Conservation (phyloP, 768 basidiomycete species). For the Pleurotus tuber-regium region DNA sequence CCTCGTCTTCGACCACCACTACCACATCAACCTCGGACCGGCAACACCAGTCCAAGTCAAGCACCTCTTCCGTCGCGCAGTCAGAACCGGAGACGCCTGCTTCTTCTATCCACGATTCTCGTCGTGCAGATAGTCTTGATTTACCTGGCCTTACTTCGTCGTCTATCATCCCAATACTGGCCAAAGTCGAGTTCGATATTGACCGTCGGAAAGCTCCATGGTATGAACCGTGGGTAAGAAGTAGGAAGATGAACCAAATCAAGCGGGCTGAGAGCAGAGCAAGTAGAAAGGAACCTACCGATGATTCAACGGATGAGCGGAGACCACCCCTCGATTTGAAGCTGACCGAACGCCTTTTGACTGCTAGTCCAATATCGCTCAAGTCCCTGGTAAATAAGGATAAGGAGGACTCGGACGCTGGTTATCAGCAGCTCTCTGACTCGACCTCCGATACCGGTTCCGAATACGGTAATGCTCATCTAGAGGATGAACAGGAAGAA, state of each 20-base stretch:
- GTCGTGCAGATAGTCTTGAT: constrained; percentile 49
- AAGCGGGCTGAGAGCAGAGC: constrained; percentile 50
- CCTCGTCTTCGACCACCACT: constrained; percentile 40
- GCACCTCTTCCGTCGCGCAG: constrained; percentile 41
- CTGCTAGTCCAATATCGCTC: constrained; percentile 28
- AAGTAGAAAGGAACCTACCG: constrained; percentile 22
- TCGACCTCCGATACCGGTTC: constrained; percentile 12
- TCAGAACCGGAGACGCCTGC: constrained; percentile 54
- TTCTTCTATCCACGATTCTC: constrained; percentile 40
- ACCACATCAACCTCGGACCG: constrained; percentile 52
- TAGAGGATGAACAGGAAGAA: constrained; percentile 31
- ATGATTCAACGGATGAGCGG: constrained; percentile 17
- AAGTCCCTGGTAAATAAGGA: constrained; percentile 11
- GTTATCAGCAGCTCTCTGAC: constrained; percentile 35
- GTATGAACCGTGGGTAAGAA: constrained; percentile 83
- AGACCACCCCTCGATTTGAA: constrained; percentile 44
- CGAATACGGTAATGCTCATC: constrained; percentile 30
- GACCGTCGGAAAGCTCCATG: constrained; percentile 76
- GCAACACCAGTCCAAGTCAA: constrained; percentile 46
- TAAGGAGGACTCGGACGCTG: constrained; percentile 22
- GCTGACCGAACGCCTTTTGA: constrained; percentile 49
- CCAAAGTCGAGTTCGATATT: constrained; percentile 95
- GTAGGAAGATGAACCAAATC: constrained; percentile 56
- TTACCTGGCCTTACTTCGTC: constrained; percentile 65
- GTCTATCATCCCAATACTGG: constrained; percentile 78